phyloP scores from a whole-genome alignment of 805 yeast genomes.

The Lachancea sp. region DNA sequence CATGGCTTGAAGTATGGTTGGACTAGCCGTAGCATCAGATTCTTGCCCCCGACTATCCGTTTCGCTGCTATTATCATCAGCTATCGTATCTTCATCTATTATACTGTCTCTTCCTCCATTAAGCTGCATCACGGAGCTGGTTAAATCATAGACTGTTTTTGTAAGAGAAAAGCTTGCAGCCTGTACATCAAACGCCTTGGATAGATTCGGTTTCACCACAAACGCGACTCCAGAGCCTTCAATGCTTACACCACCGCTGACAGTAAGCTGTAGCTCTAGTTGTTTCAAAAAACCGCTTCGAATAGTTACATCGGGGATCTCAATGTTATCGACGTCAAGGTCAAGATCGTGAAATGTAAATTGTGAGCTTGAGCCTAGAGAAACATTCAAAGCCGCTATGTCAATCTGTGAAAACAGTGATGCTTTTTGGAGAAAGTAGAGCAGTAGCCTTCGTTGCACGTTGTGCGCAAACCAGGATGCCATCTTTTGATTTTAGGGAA shows the following conservation, averaged over 20 bases:
- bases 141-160: constrained; percentile 69
- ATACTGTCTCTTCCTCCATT: constrained; percentile 25
- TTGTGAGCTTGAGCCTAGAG: constrained; percentile 52
- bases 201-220: constrained; percentile 14
- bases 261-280: constrained; percentile 53
- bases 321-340: constrained; percentile 64
- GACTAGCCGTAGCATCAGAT: constrained; percentile 8
- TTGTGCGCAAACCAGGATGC: constrained; percentile 74
- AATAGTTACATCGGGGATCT: constrained; percentile 56
- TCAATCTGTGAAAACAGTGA: constrained; percentile 78
- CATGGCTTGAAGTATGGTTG: constrained; percentile 45
- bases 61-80: constrained; percentile 15
- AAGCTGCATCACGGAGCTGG: constrained; percentile 41
- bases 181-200: constrained; percentile 24
- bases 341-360: constrained; percentile 54
- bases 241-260: constrained; percentile 64
- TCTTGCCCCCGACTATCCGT: constrained; percentile 15
- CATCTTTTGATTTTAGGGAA: constrained; percentile 12
- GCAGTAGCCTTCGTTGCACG: constrained; percentile 72
- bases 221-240: constrained; percentile 51
- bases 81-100: constrained; percentile 6
- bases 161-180: constrained; percentile 46
- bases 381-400: constrained; percentile 73
- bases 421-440: constrained; percentile 74
- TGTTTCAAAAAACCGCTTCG: constrained; percentile 54